Evolutionary conservation across 495 filamentous ascomycete species (phyloP), one percentile per base, ranked within the genome.

Genomic region (Xylaria nigripes): DNA sequence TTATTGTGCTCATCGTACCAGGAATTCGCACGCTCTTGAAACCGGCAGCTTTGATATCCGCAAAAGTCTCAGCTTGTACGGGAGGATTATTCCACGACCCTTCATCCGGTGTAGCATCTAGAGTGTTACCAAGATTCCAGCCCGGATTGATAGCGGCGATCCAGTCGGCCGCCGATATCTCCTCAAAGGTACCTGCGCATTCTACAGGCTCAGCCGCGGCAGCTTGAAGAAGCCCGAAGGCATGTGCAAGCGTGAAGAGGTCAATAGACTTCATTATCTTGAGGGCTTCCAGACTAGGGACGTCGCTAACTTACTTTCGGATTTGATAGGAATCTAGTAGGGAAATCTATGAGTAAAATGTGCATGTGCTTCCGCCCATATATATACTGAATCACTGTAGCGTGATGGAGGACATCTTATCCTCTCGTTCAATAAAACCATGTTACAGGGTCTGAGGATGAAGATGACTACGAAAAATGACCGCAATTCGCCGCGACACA

Each of bases 1-100:
- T 22, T 6, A 1, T 10, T 19, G 6, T 18, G n/a, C 19, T 23
- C 16, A 42, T 64, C 42, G 55, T 49, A 77, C 76, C 76, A 56
- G 80, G 82, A 51, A 85, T 76, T 13, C 81, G 70, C 47, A 85
- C 72, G 46, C 75, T 76, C 50, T 80, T 82, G 61, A 80, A 83
- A 7, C 81, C 81, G 5, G 76, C 71, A 1, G 67, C 62, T 60
- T 81, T 76, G 18, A 81, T 70, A 22, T 72, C 64, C 27, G 76
- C 68, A 22, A 86, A 78, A 0, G 78, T 80, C 1, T 67, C 63
- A 4, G 64, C 67, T 19, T 74, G 57, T 16, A 82, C 75, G 2
- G 71, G 69, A 1, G 73, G 63, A 52, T 82, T 84, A 45, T 78
- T 78, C 81, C 82, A 86, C 3, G 71, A 76, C 1, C 78, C 80